Evolutionary conservation across 2,329 filamentous ascomycete species (phyloP).

Genomic region (Fusarium bactridioides): DNA sequence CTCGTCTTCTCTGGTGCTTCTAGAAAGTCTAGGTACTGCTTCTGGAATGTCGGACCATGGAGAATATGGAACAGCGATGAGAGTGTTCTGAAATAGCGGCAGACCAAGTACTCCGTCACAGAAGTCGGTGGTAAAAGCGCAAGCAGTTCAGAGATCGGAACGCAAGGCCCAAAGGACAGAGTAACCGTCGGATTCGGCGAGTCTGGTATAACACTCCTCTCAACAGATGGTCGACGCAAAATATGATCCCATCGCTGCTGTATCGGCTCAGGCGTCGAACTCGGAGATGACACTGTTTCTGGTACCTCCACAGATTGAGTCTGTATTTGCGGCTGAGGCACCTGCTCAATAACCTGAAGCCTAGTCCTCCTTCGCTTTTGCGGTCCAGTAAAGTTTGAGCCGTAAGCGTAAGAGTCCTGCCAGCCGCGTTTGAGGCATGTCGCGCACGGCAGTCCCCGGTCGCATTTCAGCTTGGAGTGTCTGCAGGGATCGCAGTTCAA

Average conservation of each 20-base stretch:
- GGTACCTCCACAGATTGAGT: background rate
- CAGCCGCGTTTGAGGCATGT: conserved; percentile 16
- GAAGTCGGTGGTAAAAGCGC: background rate
- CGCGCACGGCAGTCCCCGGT: conserved; percentile 4
- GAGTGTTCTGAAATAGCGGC: background rate
- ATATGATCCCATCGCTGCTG: conserved; percentile 15
- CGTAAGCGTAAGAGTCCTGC: conserved; percentile 1
- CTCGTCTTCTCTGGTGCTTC: background rate
- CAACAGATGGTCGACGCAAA: background rate
- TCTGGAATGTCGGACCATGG: conserved; percentile 1
- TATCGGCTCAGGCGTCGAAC: background rate
- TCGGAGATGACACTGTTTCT: background rate
- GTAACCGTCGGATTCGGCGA: background rate
- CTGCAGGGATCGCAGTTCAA: conserved; percentile 16
- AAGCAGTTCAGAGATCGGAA: background rate
- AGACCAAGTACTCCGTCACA: background rate
- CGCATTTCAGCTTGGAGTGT: conserved; percentile 18
- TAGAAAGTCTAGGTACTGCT: background rate
- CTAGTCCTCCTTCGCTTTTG: fast-evolving
- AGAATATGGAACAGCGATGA: conserved; percentile 7
- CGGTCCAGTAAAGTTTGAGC: background rate
- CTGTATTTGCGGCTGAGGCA: background rate
- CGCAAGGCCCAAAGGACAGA: background rate
- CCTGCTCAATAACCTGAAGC: background rate
- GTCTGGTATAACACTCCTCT: background rate